These are phyloP conservation scores for Dioscorea dumetorum DNA, from an alignment of 106 monocot genomes.

Conservation along the genomic window DNA sequence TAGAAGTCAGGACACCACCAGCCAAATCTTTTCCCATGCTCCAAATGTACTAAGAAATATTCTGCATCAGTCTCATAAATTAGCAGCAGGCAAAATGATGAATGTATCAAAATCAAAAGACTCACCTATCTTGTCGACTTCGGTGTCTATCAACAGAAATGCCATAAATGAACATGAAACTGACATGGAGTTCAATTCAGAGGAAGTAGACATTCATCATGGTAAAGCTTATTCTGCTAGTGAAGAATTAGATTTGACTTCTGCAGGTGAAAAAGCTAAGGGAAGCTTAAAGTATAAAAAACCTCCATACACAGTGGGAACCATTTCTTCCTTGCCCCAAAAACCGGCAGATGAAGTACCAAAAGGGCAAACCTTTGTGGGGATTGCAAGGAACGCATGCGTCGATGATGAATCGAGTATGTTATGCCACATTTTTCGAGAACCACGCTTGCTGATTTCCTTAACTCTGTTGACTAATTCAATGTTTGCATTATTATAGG, in stretches of 20 bases:
- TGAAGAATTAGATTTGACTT: conserved; percentile 16
- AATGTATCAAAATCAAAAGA: conserved; percentile 11
- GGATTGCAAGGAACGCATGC: conserved; percentile 19
- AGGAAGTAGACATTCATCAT: conserved; percentile 9
- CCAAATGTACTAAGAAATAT: conserved; percentile 11
- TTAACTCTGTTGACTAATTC: neutral
- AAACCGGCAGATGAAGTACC: conserved; percentile 25
- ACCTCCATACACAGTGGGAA: conserved; percentile 65
- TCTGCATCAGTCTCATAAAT: conserved; percentile 14
- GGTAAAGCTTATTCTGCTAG: conserved; percentile 11
- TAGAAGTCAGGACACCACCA: conserved; percentile 12
- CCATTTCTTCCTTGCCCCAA: conserved; percentile 19
- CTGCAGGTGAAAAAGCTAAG: conserved; percentile 30
- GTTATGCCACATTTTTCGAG: conserved; percentile 1
- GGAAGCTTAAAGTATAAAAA: conserved; percentile 46
- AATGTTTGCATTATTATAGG: conserved; percentile 10
- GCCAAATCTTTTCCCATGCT: conserved; percentile 1
- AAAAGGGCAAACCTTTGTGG: conserved; percentile 27
- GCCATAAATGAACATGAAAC: conserved; percentile 7
- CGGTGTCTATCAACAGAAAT: conserved; percentile 7
- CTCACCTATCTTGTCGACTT: conserved; percentile 2
- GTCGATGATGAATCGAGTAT: conserved; percentile 36
- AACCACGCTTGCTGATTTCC: conserved; percentile 2
- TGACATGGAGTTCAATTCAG: conserved; percentile 12
- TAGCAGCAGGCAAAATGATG: conserved; percentile 15